Evolutionary conservation across 495 filamentous ascomycete species (phyloP).

Genomic region (Neurospora discreta): DNA sequence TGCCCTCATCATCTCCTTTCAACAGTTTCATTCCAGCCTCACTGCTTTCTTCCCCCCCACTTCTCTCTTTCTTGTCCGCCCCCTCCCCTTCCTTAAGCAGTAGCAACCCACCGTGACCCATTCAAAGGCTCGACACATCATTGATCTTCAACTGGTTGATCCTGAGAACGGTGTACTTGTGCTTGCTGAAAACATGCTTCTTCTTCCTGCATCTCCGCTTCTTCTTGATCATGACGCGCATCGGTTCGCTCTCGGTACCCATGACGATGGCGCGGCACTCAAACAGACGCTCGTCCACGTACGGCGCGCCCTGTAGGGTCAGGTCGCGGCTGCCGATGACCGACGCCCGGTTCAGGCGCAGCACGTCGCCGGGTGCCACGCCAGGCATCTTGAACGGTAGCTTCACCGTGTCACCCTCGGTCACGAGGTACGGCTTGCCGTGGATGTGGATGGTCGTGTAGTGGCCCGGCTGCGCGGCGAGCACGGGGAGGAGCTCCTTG

Average conservation of each 20-base stretch:
- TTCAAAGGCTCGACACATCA: background rate
- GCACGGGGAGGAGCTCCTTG: constrained; percentile 55
- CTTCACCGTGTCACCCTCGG: constrained; percentile 71
- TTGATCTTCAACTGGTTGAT: constrained; percentile 66
- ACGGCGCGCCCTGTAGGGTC: constrained; percentile 69
- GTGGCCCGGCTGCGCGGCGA: constrained; percentile 67
- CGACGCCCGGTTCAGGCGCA: constrained; percentile 76
- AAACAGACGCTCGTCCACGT: constrained; percentile 70
- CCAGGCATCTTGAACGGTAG: constrained; percentile 89
- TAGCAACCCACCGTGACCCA: background rate
- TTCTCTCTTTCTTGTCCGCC: background rate
- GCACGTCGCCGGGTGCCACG: constrained; percentile 67
- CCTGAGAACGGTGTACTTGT: constrained; percentile 73
- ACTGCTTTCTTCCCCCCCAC: background rate
- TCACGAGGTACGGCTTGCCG: constrained; percentile 81
- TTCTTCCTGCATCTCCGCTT: constrained; percentile 73
- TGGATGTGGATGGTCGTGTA: constrained; percentile 86
- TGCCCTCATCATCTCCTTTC: background rate
- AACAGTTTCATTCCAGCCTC: background rate
- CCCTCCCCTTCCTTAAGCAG: background rate
- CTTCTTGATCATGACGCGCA: constrained; percentile 84
- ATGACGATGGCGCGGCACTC: constrained; percentile 79
- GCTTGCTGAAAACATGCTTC: constrained; percentile 71
- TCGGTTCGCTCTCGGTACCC: constrained; percentile 76
- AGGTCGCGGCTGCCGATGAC: constrained; percentile 78